Conservation (phyloP, 345 rosid genomes). For the Clausena lansium region DNA sequence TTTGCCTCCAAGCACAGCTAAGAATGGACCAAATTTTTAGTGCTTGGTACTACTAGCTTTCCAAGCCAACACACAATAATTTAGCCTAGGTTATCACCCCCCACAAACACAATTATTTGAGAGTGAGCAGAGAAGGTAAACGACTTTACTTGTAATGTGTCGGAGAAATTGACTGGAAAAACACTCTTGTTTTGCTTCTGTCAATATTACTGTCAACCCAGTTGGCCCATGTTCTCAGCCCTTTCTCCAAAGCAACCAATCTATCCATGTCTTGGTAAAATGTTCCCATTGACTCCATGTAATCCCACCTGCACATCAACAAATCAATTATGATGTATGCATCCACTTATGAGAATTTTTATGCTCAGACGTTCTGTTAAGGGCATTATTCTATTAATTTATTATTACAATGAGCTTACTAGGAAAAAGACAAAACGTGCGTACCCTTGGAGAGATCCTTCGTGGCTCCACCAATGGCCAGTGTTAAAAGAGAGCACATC, state of each 20-base stretch:
- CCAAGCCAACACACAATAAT: not conserved
- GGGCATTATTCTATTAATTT: too few relatives aligned
- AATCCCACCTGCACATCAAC: slow-evolving; percentile 74
- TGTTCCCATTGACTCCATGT: slow-evolving; percentile 70
- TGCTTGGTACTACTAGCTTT: slow-evolving; percentile 13
- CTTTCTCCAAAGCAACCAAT: slow-evolving; percentile 70
- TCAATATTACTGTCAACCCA: slow-evolving; percentile 72
- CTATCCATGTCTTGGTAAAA: slow-evolving; percentile 88
- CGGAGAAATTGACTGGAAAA: slow-evolving; percentile 86
- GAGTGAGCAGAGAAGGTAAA: slow-evolving; percentile 18
- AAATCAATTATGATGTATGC: too few relatives aligned
- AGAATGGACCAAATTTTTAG: slow-evolving; percentile 25
- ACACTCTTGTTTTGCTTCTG: slow-evolving; percentile 49
- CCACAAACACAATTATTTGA: not conserved
- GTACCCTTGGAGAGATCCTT: slow-evolving; percentile 74
- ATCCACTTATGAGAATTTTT: too few relatives aligned
- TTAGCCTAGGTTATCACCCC: slow-evolving; percentile 2
- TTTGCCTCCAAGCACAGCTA: slow-evolving; percentile 4
- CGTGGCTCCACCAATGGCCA: slow-evolving; percentile 97
- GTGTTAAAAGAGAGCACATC: slow-evolving; percentile 83
- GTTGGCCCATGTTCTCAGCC: slow-evolving; percentile 75
- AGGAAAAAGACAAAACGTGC: not conserved
- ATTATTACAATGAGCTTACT: not conserved
- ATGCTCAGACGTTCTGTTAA: too few relatives aligned
- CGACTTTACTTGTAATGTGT: slow-evolving; percentile 72